These are phyloP conservation scores for Aspergillus clavatus DNA, from an alignment of 2,329 filamentous ascomycete genomes.

Conservation along the genomic window DNA sequence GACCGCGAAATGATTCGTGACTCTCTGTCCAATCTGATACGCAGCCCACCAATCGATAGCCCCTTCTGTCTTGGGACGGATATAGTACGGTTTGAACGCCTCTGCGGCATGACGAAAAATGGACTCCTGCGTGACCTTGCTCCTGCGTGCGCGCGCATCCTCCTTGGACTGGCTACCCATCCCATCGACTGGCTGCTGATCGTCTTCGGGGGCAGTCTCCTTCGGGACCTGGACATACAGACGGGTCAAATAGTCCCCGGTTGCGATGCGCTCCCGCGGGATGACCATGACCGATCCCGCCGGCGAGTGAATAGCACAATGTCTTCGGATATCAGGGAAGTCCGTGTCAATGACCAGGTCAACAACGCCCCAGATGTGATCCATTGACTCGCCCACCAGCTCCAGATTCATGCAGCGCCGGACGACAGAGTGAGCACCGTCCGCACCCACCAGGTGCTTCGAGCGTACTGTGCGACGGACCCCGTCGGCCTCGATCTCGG, in stretches of 20 bases:
- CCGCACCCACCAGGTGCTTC: constrained; percentile 68
- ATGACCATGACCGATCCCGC: constrained; percentile 77
- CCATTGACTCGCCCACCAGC: constrained; percentile 64
- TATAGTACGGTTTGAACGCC: constrained; percentile 62
- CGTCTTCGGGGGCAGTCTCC: constrained; percentile 24
- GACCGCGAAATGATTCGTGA: constrained; percentile 41
- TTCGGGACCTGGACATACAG: constrained; percentile 52
- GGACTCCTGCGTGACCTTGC: constrained; percentile 58
- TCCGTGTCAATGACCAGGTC: constrained; percentile 68
- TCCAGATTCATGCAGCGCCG: constrained; percentile 49
- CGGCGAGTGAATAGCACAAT: constrained; percentile 70
- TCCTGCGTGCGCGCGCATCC: constrained; percentile 57
- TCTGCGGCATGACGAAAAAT: constrained; percentile 62
- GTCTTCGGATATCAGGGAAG: constrained; percentile 76
- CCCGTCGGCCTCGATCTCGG: constrained; percentile 28
- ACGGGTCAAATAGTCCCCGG: constrained; percentile 64
- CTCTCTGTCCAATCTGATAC: constrained; percentile 71
- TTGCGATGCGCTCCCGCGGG: constrained; percentile 58
- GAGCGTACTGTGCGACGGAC: constrained; percentile 47
- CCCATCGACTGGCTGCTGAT: constrained; percentile 12
- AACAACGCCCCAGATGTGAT: constrained; percentile 72
- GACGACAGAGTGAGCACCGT: constrained; percentile 64
- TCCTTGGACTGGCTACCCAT: constrained; percentile 56
- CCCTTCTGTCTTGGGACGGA: constrained; percentile 54
- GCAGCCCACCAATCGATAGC: constrained; percentile 69